These are phyloP conservation scores for Phytophthora idaei DNA, from an alignment of 352 stramenopile species.

Conservation along the genomic window DNA sequence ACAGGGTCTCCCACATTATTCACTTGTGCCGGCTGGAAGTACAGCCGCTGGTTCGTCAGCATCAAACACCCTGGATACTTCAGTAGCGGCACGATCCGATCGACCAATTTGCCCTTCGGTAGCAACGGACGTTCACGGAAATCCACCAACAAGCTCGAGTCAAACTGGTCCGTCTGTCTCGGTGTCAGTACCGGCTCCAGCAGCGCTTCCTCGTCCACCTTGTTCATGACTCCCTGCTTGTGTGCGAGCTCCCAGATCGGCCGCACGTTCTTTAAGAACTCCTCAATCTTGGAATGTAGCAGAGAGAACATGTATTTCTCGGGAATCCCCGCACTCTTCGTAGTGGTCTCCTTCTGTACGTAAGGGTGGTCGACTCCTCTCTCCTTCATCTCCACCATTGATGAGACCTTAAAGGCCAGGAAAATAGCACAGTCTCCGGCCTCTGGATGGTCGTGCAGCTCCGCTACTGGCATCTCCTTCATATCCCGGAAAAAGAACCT, in stretches of 20 bases:
- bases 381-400: slow-evolving; percentile 88
- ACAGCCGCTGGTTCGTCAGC: slow-evolving; percentile 88
- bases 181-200: slow-evolving; percentile 74
- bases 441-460: slow-evolving; percentile 55
- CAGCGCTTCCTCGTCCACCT: slow-evolving; percentile 83
- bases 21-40: slow-evolving; percentile 92
- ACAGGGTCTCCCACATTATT: slow-evolving; percentile 93
- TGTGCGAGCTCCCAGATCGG: slow-evolving; percentile 73
- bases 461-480: slow-evolving; percentile 56
- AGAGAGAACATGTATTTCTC: slow-evolving; percentile 85
- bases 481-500: slow-evolving; percentile 91
- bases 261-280: slow-evolving; percentile 76
- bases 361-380: slow-evolving; percentile 85
- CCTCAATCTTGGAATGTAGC: slow-evolving; percentile 82
- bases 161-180: slow-evolving; percentile 86
- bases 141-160: slow-evolving; percentile 89
- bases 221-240: slow-evolving; percentile 76
- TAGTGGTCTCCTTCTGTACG: slow-evolving; percentile 56
- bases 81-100: slow-evolving; percentile 91
- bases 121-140: slow-evolving; percentile 89
- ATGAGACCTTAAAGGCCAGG: slow-evolving; percentile 67
- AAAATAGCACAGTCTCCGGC: slow-evolving; percentile 54
- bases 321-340: slow-evolving; percentile 12
- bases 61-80: slow-evolving; percentile 93
- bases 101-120: slow-evolving; percentile 73